A percentile compares a stretch with the other conserved stretches of the same genome.
Evolutionary conservation across 2,329 filamentous ascomycete genomes (phyloP).

Genomic region (Amesomyces nigricolor): DNA sequence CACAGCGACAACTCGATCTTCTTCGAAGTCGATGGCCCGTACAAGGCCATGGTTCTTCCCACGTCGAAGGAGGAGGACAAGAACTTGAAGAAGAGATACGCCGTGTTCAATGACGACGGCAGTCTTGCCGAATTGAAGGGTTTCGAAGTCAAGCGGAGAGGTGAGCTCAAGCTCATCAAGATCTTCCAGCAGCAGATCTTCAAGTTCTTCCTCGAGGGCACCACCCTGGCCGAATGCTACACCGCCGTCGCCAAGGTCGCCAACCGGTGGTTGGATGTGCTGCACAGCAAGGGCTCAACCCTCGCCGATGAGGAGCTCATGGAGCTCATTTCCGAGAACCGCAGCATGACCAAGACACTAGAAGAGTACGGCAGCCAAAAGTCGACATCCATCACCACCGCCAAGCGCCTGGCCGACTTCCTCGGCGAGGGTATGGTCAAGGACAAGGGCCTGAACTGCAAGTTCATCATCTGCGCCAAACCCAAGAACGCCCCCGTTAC

Average conservation of each 20-base stretch:
- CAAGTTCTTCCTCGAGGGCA: constrained; percentile 95
- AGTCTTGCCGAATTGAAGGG: constrained; percentile 93
- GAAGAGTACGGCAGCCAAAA: constrained; percentile 96
- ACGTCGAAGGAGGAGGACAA: constrained; percentile 99
- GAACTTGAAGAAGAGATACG: constrained; percentile 98
- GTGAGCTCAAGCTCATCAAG: constrained; percentile 98
- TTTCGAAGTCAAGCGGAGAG: constrained; percentile 94
- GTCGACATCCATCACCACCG: constrained; percentile 98
- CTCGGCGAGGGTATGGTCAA: constrained; percentile 98
- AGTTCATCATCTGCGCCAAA: constrained; percentile 91
- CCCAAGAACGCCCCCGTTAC: constrained; percentile 89
- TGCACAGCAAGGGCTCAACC: constrained; percentile 81
- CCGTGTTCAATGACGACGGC: constrained; percentile 97
- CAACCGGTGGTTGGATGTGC: constrained; percentile 92
- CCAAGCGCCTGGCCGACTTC: constrained; percentile 90
- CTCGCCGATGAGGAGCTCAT: constrained; percentile 95
- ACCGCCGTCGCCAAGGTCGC: constrained; percentile 87
- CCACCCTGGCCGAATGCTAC: constrained; percentile 84
- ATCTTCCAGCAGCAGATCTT: constrained; percentile 99
- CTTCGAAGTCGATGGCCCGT: constrained; percentile 97
- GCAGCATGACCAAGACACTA: constrained; percentile 94
- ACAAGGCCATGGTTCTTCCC: constrained; percentile 93
- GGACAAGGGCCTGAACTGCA: constrained; percentile 98
- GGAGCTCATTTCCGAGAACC: constrained; percentile 99
- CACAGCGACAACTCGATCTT: constrained; percentile 99